phyloP scores from a whole-genome alignment of 2,329 filamentous ascomycete species.

The Zarea fungicola region DNA sequence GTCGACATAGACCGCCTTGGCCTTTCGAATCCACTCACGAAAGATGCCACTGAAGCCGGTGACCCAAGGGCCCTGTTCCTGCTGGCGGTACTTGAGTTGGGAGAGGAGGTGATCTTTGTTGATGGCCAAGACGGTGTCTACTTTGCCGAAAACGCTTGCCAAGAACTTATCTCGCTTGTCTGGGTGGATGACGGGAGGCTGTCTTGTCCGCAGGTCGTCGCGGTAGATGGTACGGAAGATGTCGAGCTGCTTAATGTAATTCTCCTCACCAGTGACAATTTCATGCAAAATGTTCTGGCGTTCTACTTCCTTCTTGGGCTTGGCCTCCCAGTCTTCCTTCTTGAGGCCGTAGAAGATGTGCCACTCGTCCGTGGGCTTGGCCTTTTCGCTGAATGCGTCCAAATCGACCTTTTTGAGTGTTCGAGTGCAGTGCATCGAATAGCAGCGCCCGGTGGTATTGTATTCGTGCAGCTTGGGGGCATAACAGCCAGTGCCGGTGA shows the following conservation, averaged over 20 bases:
- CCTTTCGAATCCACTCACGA: slow-evolving; percentile 96
- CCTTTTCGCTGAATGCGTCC: slow-evolving; percentile 64
- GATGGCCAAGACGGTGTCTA: slow-evolving; percentile 80
- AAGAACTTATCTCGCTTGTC: slow-evolving; percentile 77
- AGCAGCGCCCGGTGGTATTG: slow-evolving; percentile 71
- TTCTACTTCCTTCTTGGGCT: slow-evolving; percentile 81
- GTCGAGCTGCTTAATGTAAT: slow-evolving; percentile 83
- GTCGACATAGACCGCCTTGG: slow-evolving; percentile 80
- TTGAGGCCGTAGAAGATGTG: slow-evolving; percentile 80
- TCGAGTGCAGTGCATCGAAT: slow-evolving; percentile 87
- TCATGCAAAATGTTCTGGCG: slow-evolving; percentile 94
- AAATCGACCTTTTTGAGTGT: slow-evolving; percentile 94
- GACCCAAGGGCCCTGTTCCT: slow-evolving; percentile 94
- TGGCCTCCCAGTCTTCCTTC: slow-evolving; percentile 66
- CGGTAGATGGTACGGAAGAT: slow-evolving; percentile 81
- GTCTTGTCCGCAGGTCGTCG: slow-evolving; percentile 66
- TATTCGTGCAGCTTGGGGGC: slow-evolving; percentile 73
- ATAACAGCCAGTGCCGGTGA: slow-evolving; percentile 90
- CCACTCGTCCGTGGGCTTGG: slow-evolving; percentile 73
- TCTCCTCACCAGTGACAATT: slow-evolving; percentile 88
- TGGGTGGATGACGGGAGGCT: slow-evolving; percentile 75
- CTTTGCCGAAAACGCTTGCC: slow-evolving; percentile 80
- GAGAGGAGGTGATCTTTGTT: slow-evolving; percentile 91
- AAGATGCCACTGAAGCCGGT: slow-evolving; percentile 94
- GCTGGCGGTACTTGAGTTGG: slow-evolving; percentile 92